phyloP scores from a whole-genome alignment of 176 grass and related monocot genomes.

The Luzula sylvatica region DNA sequence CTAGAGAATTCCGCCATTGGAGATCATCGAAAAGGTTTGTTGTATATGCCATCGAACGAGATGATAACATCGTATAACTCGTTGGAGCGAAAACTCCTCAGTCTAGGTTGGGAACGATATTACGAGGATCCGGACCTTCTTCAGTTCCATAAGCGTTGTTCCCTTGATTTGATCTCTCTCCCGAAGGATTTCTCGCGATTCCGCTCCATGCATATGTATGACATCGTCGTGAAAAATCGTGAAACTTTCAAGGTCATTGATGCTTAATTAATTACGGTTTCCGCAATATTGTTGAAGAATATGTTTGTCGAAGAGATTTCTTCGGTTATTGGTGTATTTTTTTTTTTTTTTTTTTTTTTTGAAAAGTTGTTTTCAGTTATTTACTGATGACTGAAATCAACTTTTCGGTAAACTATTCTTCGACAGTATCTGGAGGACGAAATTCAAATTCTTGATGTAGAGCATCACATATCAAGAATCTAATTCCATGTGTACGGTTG shows the following conservation, averaged over 20 bases:
- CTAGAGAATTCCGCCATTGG: slow-evolving; percentile 45
- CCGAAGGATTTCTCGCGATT: slow-evolving; percentile 60
- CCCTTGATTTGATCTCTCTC: slow-evolving; percentile 76
- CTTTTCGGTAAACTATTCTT: no score
- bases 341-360: no score
- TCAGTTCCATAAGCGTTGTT: slow-evolving; percentile 78
- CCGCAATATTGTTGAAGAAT: no score
- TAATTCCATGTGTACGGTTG: background rate
- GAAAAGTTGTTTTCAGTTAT: no score
- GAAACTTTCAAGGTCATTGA: slow-evolving; percentile 69
- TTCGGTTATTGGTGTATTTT: no score
- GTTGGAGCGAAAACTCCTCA: slow-evolving; percentile 46
- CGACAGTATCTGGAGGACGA: no score
- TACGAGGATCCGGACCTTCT: slow-evolving; percentile 54
- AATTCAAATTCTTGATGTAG: slow-evolving; percentile 1
- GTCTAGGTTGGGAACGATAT: slow-evolving; percentile 78
- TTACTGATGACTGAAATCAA: no score
- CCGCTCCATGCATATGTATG: slow-evolving; percentile 87
- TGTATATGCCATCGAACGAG: slow-evolving; percentile 56
- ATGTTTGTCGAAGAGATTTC: no score
- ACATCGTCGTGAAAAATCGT: slow-evolving; percentile 81
- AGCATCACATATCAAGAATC: background rate
- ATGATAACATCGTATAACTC: slow-evolving; percentile 55
- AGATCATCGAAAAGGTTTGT: slow-evolving; percentile 39
- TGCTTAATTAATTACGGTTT: slow-evolving; percentile 6